Evolutionary conservation across 106 monocot genomes (phyloP).

Genomic region (Dendrobium catenatum): DNA sequence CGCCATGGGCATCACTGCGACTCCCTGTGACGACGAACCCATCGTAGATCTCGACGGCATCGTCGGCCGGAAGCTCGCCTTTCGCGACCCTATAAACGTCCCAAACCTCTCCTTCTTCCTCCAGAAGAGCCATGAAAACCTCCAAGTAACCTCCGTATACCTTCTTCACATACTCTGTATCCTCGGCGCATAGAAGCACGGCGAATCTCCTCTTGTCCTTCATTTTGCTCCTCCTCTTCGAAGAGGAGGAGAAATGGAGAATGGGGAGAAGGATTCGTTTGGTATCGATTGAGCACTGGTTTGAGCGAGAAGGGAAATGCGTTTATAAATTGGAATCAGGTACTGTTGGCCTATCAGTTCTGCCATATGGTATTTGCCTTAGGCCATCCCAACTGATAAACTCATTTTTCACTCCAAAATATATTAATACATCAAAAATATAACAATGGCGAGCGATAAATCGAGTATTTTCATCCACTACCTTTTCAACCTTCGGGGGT

Average conservation of each 20-base stretch:
- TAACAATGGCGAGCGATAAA: no score
- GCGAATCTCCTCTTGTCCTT: constrained; percentile 46
- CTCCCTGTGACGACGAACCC: constrained; percentile 86
- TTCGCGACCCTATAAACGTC: constrained; percentile 40
- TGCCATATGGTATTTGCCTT: no score
- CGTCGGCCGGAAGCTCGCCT: constrained; percentile 59
- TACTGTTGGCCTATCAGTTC: no score
- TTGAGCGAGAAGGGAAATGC: background rate
- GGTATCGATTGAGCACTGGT: background rate
- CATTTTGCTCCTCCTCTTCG: background rate
- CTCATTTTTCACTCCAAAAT: no score
- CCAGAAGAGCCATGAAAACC: constrained; percentile 54
- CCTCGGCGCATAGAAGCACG: constrained; percentile 75
- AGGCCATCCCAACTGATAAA: no score
- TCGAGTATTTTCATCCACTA: no score
- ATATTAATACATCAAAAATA: no score
- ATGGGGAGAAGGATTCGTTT: background rate
- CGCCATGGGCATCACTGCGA: constrained; percentile 75
- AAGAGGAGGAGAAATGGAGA: background rate
- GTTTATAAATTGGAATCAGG: no score
- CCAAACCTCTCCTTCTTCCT: constrained; percentile 66
- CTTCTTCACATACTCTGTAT: constrained; percentile 81
- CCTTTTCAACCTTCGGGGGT: no score
- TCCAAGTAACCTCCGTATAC: constrained; percentile 68
- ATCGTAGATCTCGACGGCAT: constrained; percentile 33